These are phyloP conservation scores for Chalciporus pseudorubinellus DNA, from an alignment of 768 basidiomycete species.

Conservation along the genomic window DNA sequence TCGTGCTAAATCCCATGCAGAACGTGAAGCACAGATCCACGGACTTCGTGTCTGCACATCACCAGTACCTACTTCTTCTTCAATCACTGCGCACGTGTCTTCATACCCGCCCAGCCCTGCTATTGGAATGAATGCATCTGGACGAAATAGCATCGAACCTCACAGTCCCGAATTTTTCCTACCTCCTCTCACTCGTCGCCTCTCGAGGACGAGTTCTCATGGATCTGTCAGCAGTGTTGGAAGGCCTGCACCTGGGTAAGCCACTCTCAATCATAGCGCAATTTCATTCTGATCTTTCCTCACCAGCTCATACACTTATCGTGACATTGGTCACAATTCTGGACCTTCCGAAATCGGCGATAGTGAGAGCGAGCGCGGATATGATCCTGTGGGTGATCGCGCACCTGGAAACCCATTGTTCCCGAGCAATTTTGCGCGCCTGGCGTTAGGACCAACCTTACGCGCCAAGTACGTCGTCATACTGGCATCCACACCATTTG, in stretches of 20 bases:
- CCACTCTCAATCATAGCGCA: not conserved
- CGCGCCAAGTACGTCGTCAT: slow-evolving; percentile 44
- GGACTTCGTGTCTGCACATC: slow-evolving; percentile 56
- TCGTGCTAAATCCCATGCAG: slow-evolving; percentile 15
- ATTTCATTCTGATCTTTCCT: not conserved
- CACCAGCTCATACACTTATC: slow-evolving; percentile 16
- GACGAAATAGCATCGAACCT: slow-evolving; percentile 24
- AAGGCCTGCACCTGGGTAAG: slow-evolving; percentile 27
- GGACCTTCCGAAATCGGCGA: slow-evolving; percentile 26
- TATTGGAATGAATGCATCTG: slow-evolving; percentile 13
- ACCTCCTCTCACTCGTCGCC: slow-evolving; percentile 20
- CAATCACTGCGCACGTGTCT: slow-evolving; percentile 25
- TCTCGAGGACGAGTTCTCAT: slow-evolving; percentile 25
- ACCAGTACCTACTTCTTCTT: slow-evolving; percentile 31
- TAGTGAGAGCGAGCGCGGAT: slow-evolving; percentile 31
- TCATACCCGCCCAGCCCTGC: slow-evolving; percentile 23
- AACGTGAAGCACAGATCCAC: slow-evolving; percentile 43
- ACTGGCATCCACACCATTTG: not conserved
- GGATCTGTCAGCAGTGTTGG: slow-evolving; percentile 26
- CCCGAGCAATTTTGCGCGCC: slow-evolving; percentile 72
- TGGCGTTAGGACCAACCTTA: slow-evolving; percentile 66
- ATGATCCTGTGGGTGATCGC: slow-evolving; percentile 59
- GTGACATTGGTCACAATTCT: slow-evolving; percentile 10
- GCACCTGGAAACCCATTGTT: slow-evolving; percentile 76
- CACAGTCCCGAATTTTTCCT: slow-evolving; percentile 24